Evolutionary conservation across 1,284 basidiomycete genomes (phyloP).

Genomic region (Cystobasidium sp.): DNA sequence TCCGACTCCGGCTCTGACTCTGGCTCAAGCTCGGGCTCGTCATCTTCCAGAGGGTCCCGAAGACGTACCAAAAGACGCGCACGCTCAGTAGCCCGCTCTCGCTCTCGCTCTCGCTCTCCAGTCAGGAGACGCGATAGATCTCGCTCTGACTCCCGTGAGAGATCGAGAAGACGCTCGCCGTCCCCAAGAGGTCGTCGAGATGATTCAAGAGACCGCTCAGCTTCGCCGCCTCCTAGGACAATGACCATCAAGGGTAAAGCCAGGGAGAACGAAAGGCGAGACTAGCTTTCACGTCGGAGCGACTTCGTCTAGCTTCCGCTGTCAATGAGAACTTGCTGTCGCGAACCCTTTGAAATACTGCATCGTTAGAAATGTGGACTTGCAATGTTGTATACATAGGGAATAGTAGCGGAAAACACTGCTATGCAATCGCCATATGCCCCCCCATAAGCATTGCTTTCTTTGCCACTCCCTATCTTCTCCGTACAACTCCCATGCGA

Average conservation of each 20-base stretch:
- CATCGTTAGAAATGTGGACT: too few species aligned
- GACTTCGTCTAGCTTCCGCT: not conserved
- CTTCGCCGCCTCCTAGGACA: conserved; percentile 8
- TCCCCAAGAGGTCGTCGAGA: conserved; percentile 14
- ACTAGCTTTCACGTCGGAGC: not conserved
- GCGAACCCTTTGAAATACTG: too few species aligned
- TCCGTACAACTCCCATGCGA: not conserved
- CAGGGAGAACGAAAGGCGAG: not conserved
- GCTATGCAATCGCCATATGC: too few species aligned
- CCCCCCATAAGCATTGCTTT: too few species aligned
- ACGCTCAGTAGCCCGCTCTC: conserved; percentile 8
- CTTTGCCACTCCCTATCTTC: not conserved
- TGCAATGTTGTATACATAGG: too few species aligned
- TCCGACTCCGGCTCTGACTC: conserved; percentile 31
- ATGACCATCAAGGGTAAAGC: conserved; percentile 22
- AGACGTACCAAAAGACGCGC: conserved; percentile 1
- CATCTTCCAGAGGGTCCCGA: not conserved
- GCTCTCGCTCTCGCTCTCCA: conserved; percentile 36
- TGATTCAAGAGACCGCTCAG: conserved; percentile 9
- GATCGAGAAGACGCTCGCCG: conserved; percentile 10
- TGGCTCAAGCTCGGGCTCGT: not conserved
- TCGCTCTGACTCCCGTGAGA: not conserved
- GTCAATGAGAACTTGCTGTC: too few species aligned
- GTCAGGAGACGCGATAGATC: conserved; percentile 1
- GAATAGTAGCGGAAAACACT: too few species aligned